Evolutionary conservation across 306 rosid genomes (phyloP).

Genomic region (Trifolium dubium): DNA sequence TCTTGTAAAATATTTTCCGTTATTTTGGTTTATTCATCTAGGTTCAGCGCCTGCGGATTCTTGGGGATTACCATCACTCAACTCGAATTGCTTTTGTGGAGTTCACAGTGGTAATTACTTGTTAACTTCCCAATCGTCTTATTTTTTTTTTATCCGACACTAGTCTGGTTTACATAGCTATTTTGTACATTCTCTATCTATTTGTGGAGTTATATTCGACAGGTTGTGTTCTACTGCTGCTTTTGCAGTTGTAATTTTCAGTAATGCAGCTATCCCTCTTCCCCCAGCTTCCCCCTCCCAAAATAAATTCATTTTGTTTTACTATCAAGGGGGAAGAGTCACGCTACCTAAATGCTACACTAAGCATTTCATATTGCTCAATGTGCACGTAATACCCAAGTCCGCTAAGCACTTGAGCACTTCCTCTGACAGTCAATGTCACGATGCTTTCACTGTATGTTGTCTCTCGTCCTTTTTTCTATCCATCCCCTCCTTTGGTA

Average conservation of each 20-base stretch:
- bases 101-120: slow-evolving; percentile 69
- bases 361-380: background rate
- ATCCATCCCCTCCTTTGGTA: background rate
- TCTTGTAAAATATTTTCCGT: slow-evolving; percentile 26
- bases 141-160: slow-evolving; percentile 11
- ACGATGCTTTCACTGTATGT: background rate
- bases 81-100: slow-evolving; percentile 98
- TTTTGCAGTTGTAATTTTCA: too few species aligned
- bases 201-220: slow-evolving; percentile 18
- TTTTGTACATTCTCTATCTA: background rate
- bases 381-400: background rate
- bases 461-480: background rate
- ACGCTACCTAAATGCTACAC: background rate
- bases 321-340: too few species aligned
- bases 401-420: background rate
- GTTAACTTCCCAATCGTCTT: slow-evolving; percentile 4
- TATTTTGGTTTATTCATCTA: slow-evolving; percentile 41
- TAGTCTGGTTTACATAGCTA: slow-evolving; percentile 12
- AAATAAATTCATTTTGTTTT: slow-evolving; percentile 1
- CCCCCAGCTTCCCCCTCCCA: background rate
- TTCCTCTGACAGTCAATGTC: background rate
- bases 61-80: slow-evolving; percentile 94
- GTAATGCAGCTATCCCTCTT: slow-evolving; percentile 12
- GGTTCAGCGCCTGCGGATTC: slow-evolving; percentile 98
- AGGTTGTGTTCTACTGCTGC: slow-evolving; percentile 21